Base-by-base conservation (phyloP, 768 basidiomycete species). In the Clitopilus passeckerianus region DNA sequence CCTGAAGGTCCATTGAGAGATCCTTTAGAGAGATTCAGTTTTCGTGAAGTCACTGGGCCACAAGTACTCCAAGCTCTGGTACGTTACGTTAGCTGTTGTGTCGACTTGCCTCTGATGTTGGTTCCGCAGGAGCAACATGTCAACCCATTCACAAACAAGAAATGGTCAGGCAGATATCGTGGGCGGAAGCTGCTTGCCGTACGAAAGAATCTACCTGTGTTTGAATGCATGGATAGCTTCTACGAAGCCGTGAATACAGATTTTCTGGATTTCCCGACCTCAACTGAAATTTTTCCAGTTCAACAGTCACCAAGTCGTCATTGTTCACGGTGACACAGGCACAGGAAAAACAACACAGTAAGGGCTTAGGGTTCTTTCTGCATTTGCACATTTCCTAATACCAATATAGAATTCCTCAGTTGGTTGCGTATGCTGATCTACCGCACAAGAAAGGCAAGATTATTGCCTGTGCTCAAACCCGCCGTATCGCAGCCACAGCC, bases 341-440 rank as follows among this genome's bases (percentile, higher is more conserved):
- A 90, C 93, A 24, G 95, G 95, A 35, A 98, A 96, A 78, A 97
- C 94, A 0, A 96, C 95, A 20, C 95, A 98, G 90, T 93, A 70
- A 71, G n/a, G n/a, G 91, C 77, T 66, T 34, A 54, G 18, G 34
- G 15, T 46, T n/a, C 10, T 18, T n/a, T 7, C 2, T 23, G 15
- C 9, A 30, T 54, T 54, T 23, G 34, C 57, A 43, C 44, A n/a
- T 52, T 10, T 46, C 18, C 44, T n/a, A n/a, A n/a, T n/a, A n/a
- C n/a, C n/a, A n/a, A n/a, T n/a, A 9, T n/a, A 94, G 93, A 76
- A 97, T 98, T 68, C 96, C 96, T 1, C 96, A 98, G 71, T 96
- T 98, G 66, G 95, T 95, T 43, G 90, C 89, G 46, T 98, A 87
- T 71, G 92, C 93, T 2, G 96, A 98, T 72, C 74, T 97, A 33